These are phyloP conservation scores for Lasiodiplodia hormozganensis DNA, from an alignment of 2,329 filamentous ascomycete genomes.

Conservation along the genomic window DNA sequence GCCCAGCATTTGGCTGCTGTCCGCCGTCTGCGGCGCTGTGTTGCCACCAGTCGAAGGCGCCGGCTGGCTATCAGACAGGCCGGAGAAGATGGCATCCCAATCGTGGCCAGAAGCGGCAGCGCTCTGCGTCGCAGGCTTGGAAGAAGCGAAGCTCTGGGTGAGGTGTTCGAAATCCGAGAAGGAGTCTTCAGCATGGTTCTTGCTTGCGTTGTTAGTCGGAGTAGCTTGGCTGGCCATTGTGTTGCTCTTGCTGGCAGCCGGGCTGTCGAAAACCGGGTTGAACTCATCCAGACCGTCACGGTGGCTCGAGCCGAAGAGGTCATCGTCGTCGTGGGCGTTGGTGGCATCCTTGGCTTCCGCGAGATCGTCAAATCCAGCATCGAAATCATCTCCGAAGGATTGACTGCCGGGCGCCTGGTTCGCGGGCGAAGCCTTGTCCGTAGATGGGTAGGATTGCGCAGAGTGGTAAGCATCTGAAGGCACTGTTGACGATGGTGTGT, in stretches of 20 bases:
- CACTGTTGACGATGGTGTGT: conserved; percentile 48
- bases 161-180: conserved; percentile 59
- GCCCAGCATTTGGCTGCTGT: conserved; percentile 39
- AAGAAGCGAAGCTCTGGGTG: conserved; percentile 49
- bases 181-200: conserved; percentile 47
- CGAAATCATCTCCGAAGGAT: conserved; percentile 75
- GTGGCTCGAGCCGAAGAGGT: conserved; percentile 69
- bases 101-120: conserved; percentile 66
- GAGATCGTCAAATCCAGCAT: conserved; percentile 81
- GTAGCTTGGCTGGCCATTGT: conserved; percentile 54
- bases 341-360: conserved; percentile 81
- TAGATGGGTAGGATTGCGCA: conserved; percentile 46
- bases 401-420: conserved; percentile 35
- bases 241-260: conserved; percentile 56
- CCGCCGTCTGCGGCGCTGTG: conserved; percentile 44
- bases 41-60: conserved; percentile 35
- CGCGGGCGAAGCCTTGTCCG: conserved; percentile 36
- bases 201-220: conserved; percentile 37
- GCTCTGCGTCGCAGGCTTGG: conserved; percentile 47
- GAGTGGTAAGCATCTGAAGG: conserved; percentile 53
- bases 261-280: conserved; percentile 80
- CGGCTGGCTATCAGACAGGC: conserved; percentile 63
- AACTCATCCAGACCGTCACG: conserved; percentile 77
- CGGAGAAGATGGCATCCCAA: conserved; percentile 94
- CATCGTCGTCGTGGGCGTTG: conserved; percentile 72